Percentiles rank a stretch among this genome's conserved stretches.
These are phyloP conservation scores for Penicillium malachiteum DNA, from an alignment of 495 filamentous ascomycete genomes.

Conservation along the genomic window DNA sequence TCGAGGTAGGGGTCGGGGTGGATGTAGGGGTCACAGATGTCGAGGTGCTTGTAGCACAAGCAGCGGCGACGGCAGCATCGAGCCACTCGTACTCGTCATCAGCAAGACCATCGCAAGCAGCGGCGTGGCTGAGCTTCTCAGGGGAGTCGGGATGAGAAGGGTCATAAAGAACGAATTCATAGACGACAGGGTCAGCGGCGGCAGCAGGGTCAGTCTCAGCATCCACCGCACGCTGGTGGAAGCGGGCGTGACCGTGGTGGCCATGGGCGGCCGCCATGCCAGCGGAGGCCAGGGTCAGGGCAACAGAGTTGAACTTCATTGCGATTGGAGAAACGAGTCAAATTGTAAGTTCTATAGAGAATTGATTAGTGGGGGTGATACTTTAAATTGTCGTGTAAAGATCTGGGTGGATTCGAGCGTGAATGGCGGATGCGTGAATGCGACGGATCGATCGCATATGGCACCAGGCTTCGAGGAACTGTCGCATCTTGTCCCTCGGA, in stretches of 20 bases:
- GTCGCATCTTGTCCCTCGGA: too few relatives aligned
- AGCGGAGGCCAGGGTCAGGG: conserved; percentile 45
- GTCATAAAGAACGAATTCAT: conserved; percentile 53
- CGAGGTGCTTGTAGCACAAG: conserved; percentile 30
- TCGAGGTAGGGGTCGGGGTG: conserved; percentile 22
- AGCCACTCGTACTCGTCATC: conserved; percentile 50
- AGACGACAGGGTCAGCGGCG: conserved; percentile 58
- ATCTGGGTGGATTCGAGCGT: too few relatives aligned
- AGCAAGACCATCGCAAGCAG: conserved; percentile 63
- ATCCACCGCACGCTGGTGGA: conserved; percentile 38
- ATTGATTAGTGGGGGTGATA: background rate
- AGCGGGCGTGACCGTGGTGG: conserved; percentile 41
- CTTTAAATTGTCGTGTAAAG: background rate
- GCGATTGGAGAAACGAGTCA: conserved; percentile 14
- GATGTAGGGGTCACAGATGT: conserved; percentile 16
- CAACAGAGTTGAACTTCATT: conserved; percentile 50
- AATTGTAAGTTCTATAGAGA: conserved; percentile 6
- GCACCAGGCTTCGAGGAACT: too few relatives aligned
- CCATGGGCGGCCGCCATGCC: conserved; percentile 47
- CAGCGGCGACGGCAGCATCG: conserved; percentile 27
- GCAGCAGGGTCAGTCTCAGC: conserved; percentile 39
- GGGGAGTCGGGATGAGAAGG: conserved; percentile 8
- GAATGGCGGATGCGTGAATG: too few relatives aligned
- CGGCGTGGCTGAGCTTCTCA: conserved; percentile 46
- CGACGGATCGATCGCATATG: too few relatives aligned